Evolutionary conservation across 352 stramenopile species (phyloP), one percentile per base, ranked within the genome.

Genomic region (Lagenidium giganteum): DNA sequence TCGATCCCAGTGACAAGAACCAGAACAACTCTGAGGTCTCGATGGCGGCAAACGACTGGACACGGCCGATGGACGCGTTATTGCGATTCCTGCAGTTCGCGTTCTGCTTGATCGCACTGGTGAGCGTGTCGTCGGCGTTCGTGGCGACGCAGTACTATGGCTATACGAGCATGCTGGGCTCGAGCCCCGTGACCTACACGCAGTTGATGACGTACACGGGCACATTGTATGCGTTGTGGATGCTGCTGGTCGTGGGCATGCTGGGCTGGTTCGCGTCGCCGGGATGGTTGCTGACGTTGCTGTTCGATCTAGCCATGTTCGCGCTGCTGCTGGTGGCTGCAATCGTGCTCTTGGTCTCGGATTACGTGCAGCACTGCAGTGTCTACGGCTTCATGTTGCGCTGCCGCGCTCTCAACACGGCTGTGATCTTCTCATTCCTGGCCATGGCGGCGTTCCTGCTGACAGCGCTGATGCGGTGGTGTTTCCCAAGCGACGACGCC

Each of bases 21-120:
- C n/a, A n/a, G n/a, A n/a, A n/a, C n/a, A n/a, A n/a, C n/a, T n/a
- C n/a, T n/a, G n/a, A n/a, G n/a, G n/a, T n/a, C n/a, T n/a, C n/a
- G n/a, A n/a, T n/a, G n/a, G n/a, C n/a, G n/a, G n/a, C n/a, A n/a
- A n/a, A n/a, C n/a, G n/a, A n/a, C n/a, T n/a, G n/a, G n/a, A n/a
- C n/a, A n/a, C n/a, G n/a, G n/a, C 67, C 58, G 54, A 21, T 47
- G 32, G 58, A 66, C 7, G 36, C 47, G 29, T 21, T 73, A 8
- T 55, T 83, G 45, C 70, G 70, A 27, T 74, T 77, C 44, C 53
- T 81, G n/a, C 51, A 83, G 26, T 81, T 83, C 36, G 52, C 44
- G 3, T 58, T 75, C n/a, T 58, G 54, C 24, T 18, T 81, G 1
- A 35, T 83, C 21, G 70, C 70, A n/a, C 54, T 83, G 5, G 51